phyloP scores from a whole-genome alignment of 164 flowering plant species.

The Hamamelis virginiana region DNA sequence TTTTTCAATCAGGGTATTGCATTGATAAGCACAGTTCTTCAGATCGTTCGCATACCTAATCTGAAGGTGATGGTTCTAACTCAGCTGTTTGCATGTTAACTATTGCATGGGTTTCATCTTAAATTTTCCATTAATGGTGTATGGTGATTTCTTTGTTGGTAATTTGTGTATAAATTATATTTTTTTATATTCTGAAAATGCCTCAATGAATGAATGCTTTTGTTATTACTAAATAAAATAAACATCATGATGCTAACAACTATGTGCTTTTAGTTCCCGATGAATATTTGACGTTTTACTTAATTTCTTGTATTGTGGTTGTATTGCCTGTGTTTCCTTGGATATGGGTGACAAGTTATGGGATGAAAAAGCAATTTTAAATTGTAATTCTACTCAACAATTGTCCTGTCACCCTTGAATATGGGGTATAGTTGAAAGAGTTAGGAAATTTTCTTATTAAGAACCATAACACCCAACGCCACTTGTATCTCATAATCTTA shows the following conservation, averaged over 20 bases:
- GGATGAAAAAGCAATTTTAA: no score
- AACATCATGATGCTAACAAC: not conserved
- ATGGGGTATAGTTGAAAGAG: no score
- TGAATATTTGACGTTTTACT: not conserved
- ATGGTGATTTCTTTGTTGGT: not conserved
- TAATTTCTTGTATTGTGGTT: no score
- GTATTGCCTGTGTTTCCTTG: no score
- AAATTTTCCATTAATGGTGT: not conserved
- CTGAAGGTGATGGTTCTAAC: constrained; percentile 65
- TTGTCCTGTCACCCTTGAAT: no score
- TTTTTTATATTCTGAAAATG: not conserved
- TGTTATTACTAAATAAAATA: not conserved
- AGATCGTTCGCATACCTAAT: constrained; percentile 91
- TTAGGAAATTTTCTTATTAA: no score
- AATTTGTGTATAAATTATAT: not conserved
- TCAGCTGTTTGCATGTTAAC: not conserved
- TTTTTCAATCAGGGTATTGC: constrained; percentile 73
- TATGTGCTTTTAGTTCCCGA: not conserved
- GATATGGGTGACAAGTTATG: no score
- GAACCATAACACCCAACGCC: no score
- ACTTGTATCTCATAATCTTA: no score
- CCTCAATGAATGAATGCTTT: not conserved
- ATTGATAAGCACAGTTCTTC: constrained; percentile 89
- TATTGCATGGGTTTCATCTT: not conserved
- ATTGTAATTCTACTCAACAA: no score